Conservation (phyloP, 208 protist species). For the Acanthamoeba quina region DNA sequence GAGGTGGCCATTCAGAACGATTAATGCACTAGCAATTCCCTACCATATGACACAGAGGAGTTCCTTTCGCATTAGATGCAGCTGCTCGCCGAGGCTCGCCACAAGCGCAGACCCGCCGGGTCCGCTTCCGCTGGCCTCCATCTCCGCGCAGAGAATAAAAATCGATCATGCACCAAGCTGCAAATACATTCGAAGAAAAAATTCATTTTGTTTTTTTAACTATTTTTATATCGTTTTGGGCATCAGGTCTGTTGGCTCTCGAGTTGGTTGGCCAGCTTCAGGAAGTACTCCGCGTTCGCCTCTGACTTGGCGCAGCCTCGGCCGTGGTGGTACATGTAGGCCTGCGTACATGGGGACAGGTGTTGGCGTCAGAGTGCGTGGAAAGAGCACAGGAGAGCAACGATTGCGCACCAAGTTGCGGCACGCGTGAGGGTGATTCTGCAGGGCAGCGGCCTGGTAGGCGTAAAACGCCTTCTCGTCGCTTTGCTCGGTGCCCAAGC, state of each 20-base stretch:
- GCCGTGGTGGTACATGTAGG: neutral
- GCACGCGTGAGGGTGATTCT: neutral
- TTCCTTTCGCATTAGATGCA: neutral
- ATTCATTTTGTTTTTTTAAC: too few species aligned
- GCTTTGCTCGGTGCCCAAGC: slow-evolving; percentile 44
- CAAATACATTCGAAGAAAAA: too few species aligned
- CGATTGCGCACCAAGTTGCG: neutral
- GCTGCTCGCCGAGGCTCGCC: neutral
- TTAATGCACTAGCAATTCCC: neutral
- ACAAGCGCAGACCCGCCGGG: neutral
- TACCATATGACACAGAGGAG: neutral
- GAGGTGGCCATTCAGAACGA: neutral
- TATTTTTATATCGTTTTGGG: too few species aligned
- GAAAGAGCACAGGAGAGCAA: neutral
- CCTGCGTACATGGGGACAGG: neutral
- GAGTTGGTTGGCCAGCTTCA: neutral
- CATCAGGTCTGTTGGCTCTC: slow-evolving; percentile 3
- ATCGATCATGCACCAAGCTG: too few species aligned
- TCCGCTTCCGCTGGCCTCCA: neutral
- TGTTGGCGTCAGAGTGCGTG: too few species aligned
- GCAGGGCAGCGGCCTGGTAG: slow-evolving; percentile 50
- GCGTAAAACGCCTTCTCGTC: slow-evolving; percentile 66
- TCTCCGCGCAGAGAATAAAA: neutral
- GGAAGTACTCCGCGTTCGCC: slow-evolving; percentile 54
- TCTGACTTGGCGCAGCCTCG: slow-evolving; percentile 10